A percentile compares a stretch with the other conserved stretches of the same genome.
Conservation (phyloP, 2,329 filamentous ascomycete species). For the Penicillium sp. region DNA sequence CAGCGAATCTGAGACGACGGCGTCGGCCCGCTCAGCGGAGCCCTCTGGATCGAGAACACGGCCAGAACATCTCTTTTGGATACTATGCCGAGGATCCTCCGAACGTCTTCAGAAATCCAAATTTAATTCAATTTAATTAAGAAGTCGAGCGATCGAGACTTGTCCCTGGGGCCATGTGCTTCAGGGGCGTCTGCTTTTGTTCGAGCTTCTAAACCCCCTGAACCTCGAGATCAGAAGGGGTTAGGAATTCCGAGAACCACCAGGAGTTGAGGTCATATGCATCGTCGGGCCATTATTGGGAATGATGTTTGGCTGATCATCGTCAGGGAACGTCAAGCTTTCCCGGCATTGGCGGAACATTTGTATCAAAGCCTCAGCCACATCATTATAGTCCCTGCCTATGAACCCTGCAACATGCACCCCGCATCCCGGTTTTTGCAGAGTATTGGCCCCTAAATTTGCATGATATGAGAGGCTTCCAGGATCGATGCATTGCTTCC, state of each 20-base stretch:
- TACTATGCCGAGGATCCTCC: constrained; percentile 1
- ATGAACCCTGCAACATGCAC: background rate
- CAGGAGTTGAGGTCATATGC: background rate
- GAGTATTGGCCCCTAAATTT: background rate
- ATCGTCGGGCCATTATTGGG: background rate
- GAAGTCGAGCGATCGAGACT: background rate
- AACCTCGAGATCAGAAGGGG: background rate
- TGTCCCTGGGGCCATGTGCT: background rate
- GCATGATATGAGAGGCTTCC: background rate
- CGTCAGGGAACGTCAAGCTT: background rate
- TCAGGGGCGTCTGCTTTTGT: background rate
- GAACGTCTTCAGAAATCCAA: background rate
- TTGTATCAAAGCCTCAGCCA: background rate
- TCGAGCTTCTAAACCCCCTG: background rate
- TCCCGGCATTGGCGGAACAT: background rate
- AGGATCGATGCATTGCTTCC: background rate
- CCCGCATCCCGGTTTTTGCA: background rate
- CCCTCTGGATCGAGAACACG: constrained; percentile 6
- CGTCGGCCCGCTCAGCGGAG: background rate
- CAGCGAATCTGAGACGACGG: constrained; percentile 12
- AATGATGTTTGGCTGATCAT: background rate
- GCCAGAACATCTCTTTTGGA: constrained; percentile 2
- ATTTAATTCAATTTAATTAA: background rate
- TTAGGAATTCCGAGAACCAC: background rate
- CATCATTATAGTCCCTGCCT: background rate